Base-by-base conservation (phyloP, 2,329 filamentous ascomycete genomes). In the Atkinsonella hypoxylon region DNA sequence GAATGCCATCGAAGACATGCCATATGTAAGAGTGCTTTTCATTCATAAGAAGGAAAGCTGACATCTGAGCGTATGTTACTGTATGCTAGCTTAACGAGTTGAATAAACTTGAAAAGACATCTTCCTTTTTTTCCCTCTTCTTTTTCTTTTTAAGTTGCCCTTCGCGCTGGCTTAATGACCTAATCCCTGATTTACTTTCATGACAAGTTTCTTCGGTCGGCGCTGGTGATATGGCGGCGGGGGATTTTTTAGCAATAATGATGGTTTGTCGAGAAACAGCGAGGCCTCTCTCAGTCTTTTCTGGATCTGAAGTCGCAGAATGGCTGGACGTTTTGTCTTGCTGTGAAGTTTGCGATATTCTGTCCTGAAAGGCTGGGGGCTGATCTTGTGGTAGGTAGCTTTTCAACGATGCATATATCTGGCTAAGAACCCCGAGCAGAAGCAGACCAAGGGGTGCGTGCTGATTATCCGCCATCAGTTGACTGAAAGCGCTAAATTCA, bases 41-140 rank as follows among this genome's bases (percentile, higher is more conserved):
- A 20, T 42, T 3, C 34, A 12, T 3, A 36, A 15, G 11, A 36
- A 36, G 2, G 3, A 12, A 8, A 12, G 34, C 7, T 15, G 34
- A 15, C 34, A 36, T 36, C 11, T 15, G 34, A 36, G 11, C 15
- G 1, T 36, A 36, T 26, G 34, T 4, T 15, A 4, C 34, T 36
- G 13, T 15, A 36, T 31, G 17, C 39, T 53, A 55, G 32, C 44
- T 22, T 10, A 87, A 64, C 10, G 76, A 76, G 48, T 74, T 75
- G 60, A 93, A 93, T 22, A 91, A 66, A 60, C 82, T 81, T 54
- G 89, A 86, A 50, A 91, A 85, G 41, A 79, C 83, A 61, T 89
- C 80, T 6, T 71, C 81, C 64, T 77, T 81, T 61, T 73, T 78
- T 53, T 66, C 71, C 51, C 71, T 78, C 53, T 67, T 71, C 51